Conservation (phyloP, 2,329 filamentous ascomycete genomes). For the Aphanocladium album region DNA sequence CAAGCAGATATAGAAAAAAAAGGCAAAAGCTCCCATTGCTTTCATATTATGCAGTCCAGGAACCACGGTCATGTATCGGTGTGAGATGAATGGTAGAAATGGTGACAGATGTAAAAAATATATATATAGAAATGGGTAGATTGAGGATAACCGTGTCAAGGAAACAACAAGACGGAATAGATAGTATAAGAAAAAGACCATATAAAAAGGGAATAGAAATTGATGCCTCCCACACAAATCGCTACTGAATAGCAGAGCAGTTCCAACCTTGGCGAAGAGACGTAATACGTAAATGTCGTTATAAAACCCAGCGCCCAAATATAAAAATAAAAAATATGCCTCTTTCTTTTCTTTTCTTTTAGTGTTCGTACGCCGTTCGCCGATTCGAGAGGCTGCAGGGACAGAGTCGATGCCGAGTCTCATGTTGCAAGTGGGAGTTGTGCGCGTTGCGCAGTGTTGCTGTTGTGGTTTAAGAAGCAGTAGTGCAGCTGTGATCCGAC, state of each 20-base stretch:
- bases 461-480: too few relatives aligned
- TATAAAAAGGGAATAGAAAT: neutral
- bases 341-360: conserved; percentile 27
- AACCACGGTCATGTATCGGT: neutral
- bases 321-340: conserved; percentile 20
- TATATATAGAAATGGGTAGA: neutral
- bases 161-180: too few relatives aligned
- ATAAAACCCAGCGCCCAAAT: conserved; percentile 32
- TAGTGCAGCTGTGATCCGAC: too few relatives aligned
- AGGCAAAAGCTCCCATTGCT: conserved; percentile 1
- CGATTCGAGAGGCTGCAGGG: conserved; percentile 29
- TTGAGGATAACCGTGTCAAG: neutral
- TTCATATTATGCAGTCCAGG: conserved; percentile 4
- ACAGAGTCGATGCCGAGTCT: conserved; percentile 16
- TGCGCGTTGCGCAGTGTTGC: too few relatives aligned
- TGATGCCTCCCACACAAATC: neutral
- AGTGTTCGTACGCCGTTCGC: conserved; percentile 35
- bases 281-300: conserved; percentile 27
- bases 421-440: too few relatives aligned
- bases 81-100: too few relatives aligned
- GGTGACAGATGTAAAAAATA: neutral
- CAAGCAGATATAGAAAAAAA: neutral
- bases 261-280: conserved; percentile 14
- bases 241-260: conserved; percentile 5
- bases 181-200: conserved; percentile 6